Conservation (phyloP, 2,329 filamentous ascomycete species). For the Teratosphaeria nubilosa region DNA sequence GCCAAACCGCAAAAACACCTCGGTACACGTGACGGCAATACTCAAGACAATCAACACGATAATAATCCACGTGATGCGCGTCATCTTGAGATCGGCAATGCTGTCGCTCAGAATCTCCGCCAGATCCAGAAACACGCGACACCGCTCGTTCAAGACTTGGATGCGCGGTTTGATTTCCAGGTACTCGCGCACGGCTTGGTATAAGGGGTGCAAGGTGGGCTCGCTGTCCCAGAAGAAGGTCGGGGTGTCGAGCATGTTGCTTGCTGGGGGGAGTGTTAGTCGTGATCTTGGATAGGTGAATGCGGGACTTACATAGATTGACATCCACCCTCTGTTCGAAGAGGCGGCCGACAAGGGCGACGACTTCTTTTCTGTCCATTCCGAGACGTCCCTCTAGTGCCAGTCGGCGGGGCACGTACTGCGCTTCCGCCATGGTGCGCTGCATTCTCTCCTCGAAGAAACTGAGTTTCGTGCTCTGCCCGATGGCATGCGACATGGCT, state of each 20-base stretch:
- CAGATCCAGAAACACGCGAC: conserved; percentile 89
- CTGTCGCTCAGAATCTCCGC: conserved; percentile 90
- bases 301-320: conserved; percentile 81
- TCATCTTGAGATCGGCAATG: conserved; percentile 92
- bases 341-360: conserved; percentile 78
- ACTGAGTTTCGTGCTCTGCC: conserved; percentile 90
- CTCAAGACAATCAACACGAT: conserved; percentile 86
- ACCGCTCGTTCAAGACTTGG: conserved; percentile 93
- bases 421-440: conserved; percentile 83
- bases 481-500: conserved; percentile 93
- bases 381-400: conserved; percentile 83
- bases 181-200: conserved; percentile 89
- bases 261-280: conserved; percentile 46
- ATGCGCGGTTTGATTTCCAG: conserved; percentile 94
- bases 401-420: conserved; percentile 80
- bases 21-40: conserved; percentile 81
- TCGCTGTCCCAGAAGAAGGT: conserved; percentile 99
- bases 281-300: not conserved
- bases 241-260: conserved; percentile 89
- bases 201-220: conserved; percentile 86
- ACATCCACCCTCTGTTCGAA: conserved; percentile 95
- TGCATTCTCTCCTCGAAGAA: conserved; percentile 96
- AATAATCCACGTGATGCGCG: conserved; percentile 92
- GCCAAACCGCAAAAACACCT: conserved; percentile 77
- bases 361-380: conserved; percentile 84